These are phyloP conservation scores for Rhododendron mucronatum DNA, from an alignment of 148 eudicot genomes.

Conservation along the genomic window DNA sequence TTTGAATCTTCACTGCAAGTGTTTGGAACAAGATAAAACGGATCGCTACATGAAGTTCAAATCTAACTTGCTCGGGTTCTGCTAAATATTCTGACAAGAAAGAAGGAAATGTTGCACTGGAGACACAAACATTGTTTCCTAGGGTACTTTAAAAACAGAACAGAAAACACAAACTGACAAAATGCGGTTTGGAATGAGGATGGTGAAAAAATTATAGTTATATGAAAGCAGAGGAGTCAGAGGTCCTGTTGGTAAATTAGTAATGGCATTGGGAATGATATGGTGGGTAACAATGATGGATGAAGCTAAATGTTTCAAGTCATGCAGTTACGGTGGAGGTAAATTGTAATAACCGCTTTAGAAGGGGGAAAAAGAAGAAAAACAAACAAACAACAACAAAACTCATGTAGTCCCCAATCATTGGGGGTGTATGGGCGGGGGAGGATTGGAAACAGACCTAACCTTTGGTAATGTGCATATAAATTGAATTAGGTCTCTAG, in stretches of 20 bases:
- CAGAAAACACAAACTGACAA: background rate
- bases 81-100: background rate
- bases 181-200: background rate
- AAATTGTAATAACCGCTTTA: background rate
- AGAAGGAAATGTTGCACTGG: background rate
- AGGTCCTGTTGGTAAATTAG: background rate
- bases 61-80: background rate
- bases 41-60: background rate
- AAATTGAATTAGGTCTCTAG: no score
- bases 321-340: background rate
- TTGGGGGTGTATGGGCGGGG: no score
- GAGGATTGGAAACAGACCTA: no score
- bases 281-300: background rate
- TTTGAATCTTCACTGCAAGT: background rate
- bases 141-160: background rate
- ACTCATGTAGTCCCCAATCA: no score
- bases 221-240: background rate
- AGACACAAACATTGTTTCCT: background rate
- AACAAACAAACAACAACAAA: no score
- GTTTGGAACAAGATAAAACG: background rate
- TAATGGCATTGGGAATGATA: background rate
- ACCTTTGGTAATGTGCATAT: no score
- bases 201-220: background rate
- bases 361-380: background rate
- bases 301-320: background rate